Percentiles rank a stretch among this genome's conserved stretches.
These are phyloP conservation scores for Lumnitzera littorea DNA, from an alignment of 345 rosid genomes.

Conservation along the genomic window DNA sequence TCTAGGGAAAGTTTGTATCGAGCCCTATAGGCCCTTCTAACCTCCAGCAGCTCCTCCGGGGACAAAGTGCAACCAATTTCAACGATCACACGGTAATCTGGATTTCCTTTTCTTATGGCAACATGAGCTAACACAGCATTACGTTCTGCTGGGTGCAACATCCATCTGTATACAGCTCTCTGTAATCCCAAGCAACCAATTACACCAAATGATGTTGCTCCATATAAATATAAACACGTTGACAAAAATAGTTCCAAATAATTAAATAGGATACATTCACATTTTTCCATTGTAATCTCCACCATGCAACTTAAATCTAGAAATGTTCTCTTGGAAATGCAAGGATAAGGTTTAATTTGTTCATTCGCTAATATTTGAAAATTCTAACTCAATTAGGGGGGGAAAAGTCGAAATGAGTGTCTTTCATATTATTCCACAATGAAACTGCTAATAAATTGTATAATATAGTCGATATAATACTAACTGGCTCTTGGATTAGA, in stretches of 20 bases:
- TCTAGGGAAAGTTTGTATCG: constrained; percentile 64
- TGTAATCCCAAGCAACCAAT: constrained; percentile 6
- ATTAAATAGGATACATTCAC: not conserved
- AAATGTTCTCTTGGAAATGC: too few species aligned
- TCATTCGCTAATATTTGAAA: too few species aligned
- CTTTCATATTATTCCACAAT: too few species aligned
- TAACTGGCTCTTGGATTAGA: too few species aligned
- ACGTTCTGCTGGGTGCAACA: constrained; percentile 45
- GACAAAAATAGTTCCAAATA: not conserved
- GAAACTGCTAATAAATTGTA: too few species aligned
- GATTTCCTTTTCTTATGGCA: constrained; percentile 25
- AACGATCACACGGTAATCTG: constrained; percentile 37
- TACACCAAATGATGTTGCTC: too few species aligned
- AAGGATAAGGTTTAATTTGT: too few species aligned
- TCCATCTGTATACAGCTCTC: constrained; percentile 46
- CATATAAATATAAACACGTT: not conserved
- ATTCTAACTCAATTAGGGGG: too few species aligned
- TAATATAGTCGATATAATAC: too few species aligned
- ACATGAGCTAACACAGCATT: constrained; percentile 54
- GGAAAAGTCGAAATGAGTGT: too few species aligned
- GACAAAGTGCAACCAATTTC: constrained; percentile 44
- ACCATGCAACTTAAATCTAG: too few species aligned
- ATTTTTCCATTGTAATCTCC: too few species aligned
- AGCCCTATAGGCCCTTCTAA: constrained; percentile 45
- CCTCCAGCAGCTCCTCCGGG: constrained; percentile 57